Conservation (phyloP, 2,329 filamentous ascomycete species). For the Fusarium devonianum region DNA sequence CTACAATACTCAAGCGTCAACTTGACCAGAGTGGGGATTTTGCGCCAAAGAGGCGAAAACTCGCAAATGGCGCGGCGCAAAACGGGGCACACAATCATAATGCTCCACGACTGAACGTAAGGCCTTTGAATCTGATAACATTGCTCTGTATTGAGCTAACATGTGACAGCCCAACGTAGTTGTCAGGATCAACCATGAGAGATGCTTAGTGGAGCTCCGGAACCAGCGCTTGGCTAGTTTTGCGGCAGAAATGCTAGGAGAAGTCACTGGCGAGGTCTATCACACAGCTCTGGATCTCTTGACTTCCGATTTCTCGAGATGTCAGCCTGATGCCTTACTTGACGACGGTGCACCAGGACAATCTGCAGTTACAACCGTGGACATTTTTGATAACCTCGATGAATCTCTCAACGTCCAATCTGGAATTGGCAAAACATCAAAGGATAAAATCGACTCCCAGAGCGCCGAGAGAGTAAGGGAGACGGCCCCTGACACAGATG, state of each 20-base stretch:
- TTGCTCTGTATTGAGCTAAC: constrained; percentile 39
- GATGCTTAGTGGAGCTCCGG: constrained; percentile 81
- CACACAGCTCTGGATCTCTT: constrained; percentile 73
- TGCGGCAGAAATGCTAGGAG: constrained; percentile 73
- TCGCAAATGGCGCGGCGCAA: constrained; percentile 55
- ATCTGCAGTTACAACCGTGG: constrained; percentile 58
- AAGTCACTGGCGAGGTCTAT: constrained; percentile 80
- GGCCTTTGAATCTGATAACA: constrained; percentile 36
- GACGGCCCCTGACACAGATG: constrained; percentile 45
- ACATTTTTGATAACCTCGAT: constrained; percentile 63
- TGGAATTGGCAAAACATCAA: constrained; percentile 64
- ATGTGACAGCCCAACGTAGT: constrained; percentile 69
- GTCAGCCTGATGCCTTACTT: constrained; percentile 63
- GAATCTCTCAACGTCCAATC: constrained; percentile 60
- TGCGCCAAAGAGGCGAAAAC: constrained; percentile 61
- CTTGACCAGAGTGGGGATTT: constrained; percentile 53
- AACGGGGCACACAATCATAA: constrained; percentile 47
- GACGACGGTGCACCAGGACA: constrained; percentile 45
- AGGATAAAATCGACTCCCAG: constrained; percentile 54
- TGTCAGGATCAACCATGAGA: constrained; percentile 83
- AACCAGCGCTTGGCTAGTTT: constrained; percentile 79
- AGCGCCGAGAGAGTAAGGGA: constrained; percentile 59
- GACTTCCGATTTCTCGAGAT: constrained; percentile 72
- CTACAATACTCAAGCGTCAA: constrained; percentile 59
- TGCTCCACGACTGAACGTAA: constrained; percentile 61